phyloP scores from a whole-genome alignment of 305 asterid species.

The Fraxinus paxiana region DNA sequence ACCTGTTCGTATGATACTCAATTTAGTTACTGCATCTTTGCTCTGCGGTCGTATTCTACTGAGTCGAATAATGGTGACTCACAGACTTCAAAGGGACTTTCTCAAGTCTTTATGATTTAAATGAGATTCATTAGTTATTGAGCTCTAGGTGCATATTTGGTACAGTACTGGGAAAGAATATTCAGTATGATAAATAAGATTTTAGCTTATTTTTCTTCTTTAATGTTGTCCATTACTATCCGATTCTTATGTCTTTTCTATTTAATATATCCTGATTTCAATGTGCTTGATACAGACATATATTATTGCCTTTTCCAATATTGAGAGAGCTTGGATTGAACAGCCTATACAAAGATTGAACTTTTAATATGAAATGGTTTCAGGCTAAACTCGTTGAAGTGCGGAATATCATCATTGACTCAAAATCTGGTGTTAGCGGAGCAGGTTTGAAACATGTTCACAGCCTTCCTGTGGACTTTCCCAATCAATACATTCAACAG shows the following conservation, averaged over 20 bases:
- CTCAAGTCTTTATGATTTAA: background rate
- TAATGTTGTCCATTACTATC: background rate
- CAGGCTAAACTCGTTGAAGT: constrained; percentile 79
- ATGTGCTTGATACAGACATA: background rate
- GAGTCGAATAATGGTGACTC: background rate
- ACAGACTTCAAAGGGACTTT: background rate
- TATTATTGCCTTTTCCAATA: background rate
- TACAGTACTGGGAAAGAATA: background rate
- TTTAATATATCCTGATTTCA: background rate
- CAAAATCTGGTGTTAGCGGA: constrained; percentile 97
- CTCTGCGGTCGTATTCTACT: background rate
- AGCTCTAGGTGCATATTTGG: background rate
- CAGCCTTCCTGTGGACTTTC: constrained; percentile 12
- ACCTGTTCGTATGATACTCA: background rate
- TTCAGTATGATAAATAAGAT: background rate
- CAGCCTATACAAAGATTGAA: background rate
- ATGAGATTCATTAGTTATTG: background rate
- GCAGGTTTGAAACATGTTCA: constrained; percentile 62
- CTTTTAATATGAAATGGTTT: constrained; percentile 19
- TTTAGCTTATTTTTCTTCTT: background rate
- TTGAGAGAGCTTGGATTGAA: background rate
- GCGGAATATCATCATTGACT: constrained; percentile 70
- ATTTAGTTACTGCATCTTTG: background rate
- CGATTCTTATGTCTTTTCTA: background rate
- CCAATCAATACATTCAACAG: background rate